Evolutionary conservation across 2,329 filamentous ascomycete species (phyloP).

Genomic region (Talaromyces sp.): DNA sequence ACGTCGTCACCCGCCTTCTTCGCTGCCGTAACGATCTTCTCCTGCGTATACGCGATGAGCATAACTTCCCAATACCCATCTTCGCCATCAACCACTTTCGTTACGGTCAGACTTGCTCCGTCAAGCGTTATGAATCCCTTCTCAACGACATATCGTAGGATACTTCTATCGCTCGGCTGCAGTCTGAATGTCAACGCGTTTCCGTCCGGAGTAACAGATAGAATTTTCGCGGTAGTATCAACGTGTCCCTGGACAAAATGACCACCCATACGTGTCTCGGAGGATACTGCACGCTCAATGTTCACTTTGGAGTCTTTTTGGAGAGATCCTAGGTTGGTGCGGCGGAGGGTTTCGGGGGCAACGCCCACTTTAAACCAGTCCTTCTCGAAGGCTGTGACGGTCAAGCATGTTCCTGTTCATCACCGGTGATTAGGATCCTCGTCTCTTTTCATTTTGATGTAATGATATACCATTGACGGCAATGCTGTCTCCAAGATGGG

Average conservation of each 20-base stretch:
- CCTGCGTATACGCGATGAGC: conserved; percentile 95
- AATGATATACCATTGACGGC: conserved; percentile 71
- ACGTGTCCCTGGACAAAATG: conserved; percentile 99
- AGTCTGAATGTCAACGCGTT: conserved; percentile 88
- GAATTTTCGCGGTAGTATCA: conserved; percentile 77
- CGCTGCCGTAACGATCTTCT: conserved; percentile 75
- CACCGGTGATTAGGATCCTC: background rate
- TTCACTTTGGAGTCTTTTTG: conserved; percentile 69
- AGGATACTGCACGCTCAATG: conserved; percentile 87
- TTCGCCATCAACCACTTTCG: conserved; percentile 72
- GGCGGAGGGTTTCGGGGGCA: conserved; percentile 89
- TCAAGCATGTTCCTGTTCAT: conserved; percentile 72
- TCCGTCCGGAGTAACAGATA: conserved; percentile 72
- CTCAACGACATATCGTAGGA: conserved; percentile 86
- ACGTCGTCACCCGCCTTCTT: conserved; percentile 79
- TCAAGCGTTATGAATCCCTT: conserved; percentile 96
- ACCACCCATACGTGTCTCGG: conserved; percentile 91
- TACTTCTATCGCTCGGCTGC: conserved; percentile 62
- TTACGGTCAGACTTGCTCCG: conserved; percentile 90
- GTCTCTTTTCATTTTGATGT: no score
- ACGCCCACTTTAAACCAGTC: conserved; percentile 83
- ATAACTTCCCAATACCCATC: conserved; percentile 93
- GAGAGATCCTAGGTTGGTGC: conserved; percentile 87
- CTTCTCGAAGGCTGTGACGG: conserved; percentile 69
- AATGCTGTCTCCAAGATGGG: conserved; percentile 87